Conservation (phyloP, 768 basidiomycete species). For the Fomitopsis pulvina region DNA sequence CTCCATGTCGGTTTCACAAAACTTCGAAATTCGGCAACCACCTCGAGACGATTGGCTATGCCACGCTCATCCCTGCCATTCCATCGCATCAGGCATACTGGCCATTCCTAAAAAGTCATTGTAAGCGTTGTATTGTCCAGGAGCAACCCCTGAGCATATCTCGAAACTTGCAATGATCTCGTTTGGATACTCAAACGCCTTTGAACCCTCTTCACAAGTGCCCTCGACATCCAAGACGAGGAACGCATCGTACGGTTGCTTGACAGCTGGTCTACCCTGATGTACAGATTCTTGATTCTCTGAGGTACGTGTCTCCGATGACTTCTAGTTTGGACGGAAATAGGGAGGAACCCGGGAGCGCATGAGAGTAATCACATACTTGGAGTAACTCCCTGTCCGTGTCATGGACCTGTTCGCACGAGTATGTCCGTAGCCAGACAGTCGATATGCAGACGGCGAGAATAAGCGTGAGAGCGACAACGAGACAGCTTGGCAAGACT, state of each 20-base stretch:
- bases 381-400: background rate
- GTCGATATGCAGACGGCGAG: background rate
- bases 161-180: slow-evolving; percentile 80
- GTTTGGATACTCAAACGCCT: slow-evolving; percentile 80
- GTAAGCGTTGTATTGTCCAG: background rate
- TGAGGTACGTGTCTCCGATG: slow-evolving; percentile 2
- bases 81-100: slow-evolving; percentile 87
- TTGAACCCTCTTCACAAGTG: slow-evolving; percentile 53
- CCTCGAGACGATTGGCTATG: slow-evolving; percentile 50
- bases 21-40: slow-evolving; percentile 78
- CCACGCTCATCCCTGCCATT: slow-evolving; percentile 48
- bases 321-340: background rate
- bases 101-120: slow-evolving; percentile 68
- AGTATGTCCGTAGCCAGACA: background rate
- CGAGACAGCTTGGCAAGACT: background rate
- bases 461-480: background rate
- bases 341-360: background rate
- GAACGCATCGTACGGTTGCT: slow-evolving; percentile 65
- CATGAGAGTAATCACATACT: background rate
- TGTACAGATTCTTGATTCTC: background rate
- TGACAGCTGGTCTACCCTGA: slow-evolving; percentile 15
- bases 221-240: slow-evolving; percentile 89
- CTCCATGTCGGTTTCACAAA: slow-evolving; percentile 88
- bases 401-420: background rate
- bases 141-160: background rate